Base-by-base conservation (phyloP, 179 eudicot genomes). In the Carnegiea gigantea region DNA sequence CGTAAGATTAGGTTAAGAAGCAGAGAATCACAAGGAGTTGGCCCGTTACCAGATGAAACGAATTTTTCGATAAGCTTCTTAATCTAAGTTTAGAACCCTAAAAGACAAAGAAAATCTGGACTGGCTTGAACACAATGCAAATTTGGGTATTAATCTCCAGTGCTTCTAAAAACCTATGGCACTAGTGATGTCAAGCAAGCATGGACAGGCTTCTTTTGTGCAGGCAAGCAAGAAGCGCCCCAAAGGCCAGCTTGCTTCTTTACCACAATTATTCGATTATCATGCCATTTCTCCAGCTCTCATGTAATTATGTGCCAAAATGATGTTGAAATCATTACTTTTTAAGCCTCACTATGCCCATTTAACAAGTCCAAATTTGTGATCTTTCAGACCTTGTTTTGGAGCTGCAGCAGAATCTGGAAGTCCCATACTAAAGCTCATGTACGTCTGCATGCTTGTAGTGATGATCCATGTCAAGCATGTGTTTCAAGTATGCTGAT, bases 321-420 rank as follows among this genome's bases (percentile, higher is more conserved):
- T 20, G 59, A 84, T 73, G 26, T 23, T 7, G 11, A 75, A 23
- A n/a, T 51, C 14, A 51, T 33, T 36, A 30, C 46, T 36, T 77
- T 12, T 21, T 54, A 77, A 43, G 46, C 43, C 38, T 24, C 73
- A 72, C 1, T 46, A 23, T 62, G 46, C 21, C 85, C 80, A 64
- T 48, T 65, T 72, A 24, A 77, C 64, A 13, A 79, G 74, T 86
- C 77, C 80, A 65, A 73, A 30, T 44, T 82, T 48, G 78, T 83
- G 86, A 51, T 48, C 48, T 28, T 84, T 85, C 81, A 90, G 95
- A 88, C 83, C 81, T 90, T 80, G 93, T 92, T 57, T 70, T 92
- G 86, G 95, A 92, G 91, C 93, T 90, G 85, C 68, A 76, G 79
- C 78, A 82, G 75, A 57, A 82, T 40, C 65, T 75, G 59, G 80